A percentile compares a stretch with the other conserved stretches of the same genome.
Evolutionary conservation across 768 basidiomycete species (phyloP).

Genomic region (Termitomyces sp.): DNA sequence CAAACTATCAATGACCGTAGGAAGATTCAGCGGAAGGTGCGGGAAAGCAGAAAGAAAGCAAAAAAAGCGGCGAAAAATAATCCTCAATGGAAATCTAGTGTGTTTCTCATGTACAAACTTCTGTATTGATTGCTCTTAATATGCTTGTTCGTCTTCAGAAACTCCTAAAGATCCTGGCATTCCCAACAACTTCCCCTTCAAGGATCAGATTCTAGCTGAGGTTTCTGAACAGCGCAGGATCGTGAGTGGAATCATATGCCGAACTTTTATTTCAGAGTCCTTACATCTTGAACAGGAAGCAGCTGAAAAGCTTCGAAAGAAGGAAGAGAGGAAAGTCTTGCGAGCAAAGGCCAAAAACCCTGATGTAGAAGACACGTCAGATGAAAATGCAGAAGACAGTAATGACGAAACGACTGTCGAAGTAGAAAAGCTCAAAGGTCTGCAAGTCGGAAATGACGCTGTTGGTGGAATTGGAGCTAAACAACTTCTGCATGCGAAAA

Average conservation of each 20-base stretch:
- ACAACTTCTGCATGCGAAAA: conserved; percentile 25
- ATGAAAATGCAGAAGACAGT: conserved; percentile 13
- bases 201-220: conserved; percentile 91
- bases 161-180: conserved; percentile 89
- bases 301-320: conserved; percentile 69
- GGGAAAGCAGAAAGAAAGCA: conserved; percentile 72
- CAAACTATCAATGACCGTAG: conserved; percentile 65
- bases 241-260: conserved; percentile 33
- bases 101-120: conserved; percentile 20
- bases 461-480: conserved; percentile 42
- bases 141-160: conserved; percentile 34
- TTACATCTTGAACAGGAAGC: conserved; percentile 42
- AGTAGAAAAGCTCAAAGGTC: conserved; percentile 23
- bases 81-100: conserved; percentile 85
- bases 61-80: conserved; percentile 74
- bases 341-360: conserved; percentile 13
- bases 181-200: conserved; percentile 90
- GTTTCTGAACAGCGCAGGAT: conserved; percentile 74
- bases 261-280: neutral
- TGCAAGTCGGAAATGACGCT: conserved; percentile 46
- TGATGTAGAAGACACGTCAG: neutral
- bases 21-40: conserved; percentile 68
- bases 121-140: neutral
- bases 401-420: conserved; percentile 23
- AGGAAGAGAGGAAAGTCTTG: conserved; percentile 55